Base-by-base conservation (phyloP, 2,329 filamentous ascomycete species). In the Lasiodiplodia citricola region DNA sequence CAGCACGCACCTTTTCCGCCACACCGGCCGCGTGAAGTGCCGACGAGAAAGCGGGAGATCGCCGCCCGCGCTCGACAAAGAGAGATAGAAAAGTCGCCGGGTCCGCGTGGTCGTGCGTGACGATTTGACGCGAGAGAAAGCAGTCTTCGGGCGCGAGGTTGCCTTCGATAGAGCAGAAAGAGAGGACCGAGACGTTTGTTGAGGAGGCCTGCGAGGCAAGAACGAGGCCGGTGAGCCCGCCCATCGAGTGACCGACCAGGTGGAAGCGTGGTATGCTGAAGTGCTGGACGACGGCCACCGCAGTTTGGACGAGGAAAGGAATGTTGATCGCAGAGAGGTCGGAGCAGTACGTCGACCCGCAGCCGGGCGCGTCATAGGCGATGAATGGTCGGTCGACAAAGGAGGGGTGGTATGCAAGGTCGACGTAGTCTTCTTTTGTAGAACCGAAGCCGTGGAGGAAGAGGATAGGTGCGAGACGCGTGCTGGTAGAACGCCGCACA, bases 211-310 rank as follows among this genome's bases (percentile, higher is more conserved):
- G 66, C 41, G 41, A n/a, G 6, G 73, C 74, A 4, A 75, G 71
- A 11, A 71, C 38, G 11, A 75, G 50, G 4, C 65, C 73, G 0
- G 71, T 72, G 6, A 75, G 68, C 7, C 74, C 74, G 35, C 74
- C 73, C 74, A 76, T 75, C 18, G 74, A 76, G 67, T 76, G 74
- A 0, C 74, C 74, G n/a, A 75, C 70, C 23, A 76, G 67, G 68
- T 75, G 74, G 28, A 73, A 72, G n/a, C 65, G 41, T 1, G 16
- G 14, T 25, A 74, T 66, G 0, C 54, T 18, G 60, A 68, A 62
- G 64, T 71, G 68, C 21, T 56, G 14, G 1, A 75, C 66, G 1
- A 76, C 66, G 37, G 62, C 67, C 13, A 31, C n/a, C 21, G 67
- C 67, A n/a, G 52, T 66, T 25, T 21, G 38, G 21, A 69, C 70